phyloP scores from a whole-genome alignment of 2,329 filamentous ascomycete species.

The Tolypocladium ophioglossoides region DNA sequence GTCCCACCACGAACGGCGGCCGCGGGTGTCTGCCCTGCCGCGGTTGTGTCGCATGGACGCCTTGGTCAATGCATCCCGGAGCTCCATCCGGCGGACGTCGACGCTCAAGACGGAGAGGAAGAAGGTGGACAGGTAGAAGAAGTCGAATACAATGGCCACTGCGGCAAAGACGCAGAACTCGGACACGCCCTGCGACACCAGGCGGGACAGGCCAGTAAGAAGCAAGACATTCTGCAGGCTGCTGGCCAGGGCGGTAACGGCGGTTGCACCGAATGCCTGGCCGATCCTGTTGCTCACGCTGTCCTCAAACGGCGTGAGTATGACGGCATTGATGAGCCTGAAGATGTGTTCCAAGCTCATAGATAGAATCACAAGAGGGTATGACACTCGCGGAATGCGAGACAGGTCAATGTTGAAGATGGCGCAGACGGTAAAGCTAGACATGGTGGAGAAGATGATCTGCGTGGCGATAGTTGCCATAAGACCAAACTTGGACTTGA shows the following conservation, averaged over 20 bases:
- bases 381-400: conserved; percentile 61
- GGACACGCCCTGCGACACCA: conserved; percentile 60
- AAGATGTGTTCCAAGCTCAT: conserved; percentile 75
- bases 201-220: conserved; percentile 51
- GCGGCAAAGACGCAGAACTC: conserved; percentile 69
- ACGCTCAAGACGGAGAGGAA: conserved; percentile 71
- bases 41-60: conserved; percentile 32
- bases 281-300: conserved; percentile 60
- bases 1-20: conserved; percentile 39
- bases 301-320: conserved; percentile 59
- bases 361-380: conserved; percentile 65
- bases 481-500: conserved; percentile 66
- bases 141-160: conserved; percentile 65
- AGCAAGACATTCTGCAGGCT: conserved; percentile 59
- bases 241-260: conserved; percentile 57
- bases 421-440: conserved; percentile 71
- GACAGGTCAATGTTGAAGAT: conserved; percentile 66
- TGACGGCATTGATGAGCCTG: conserved; percentile 65
- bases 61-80: conserved; percentile 60
- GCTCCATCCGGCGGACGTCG: conserved; percentile 65
- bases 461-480: conserved; percentile 61
- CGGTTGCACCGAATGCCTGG: conserved; percentile 63
- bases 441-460: conserved; percentile 61
- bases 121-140: conserved; percentile 69
- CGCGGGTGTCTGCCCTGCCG: conserved; percentile 11